These are phyloP conservation scores for Kitagawia praeruptora DNA, from an alignment of 129 eudicot species.

Conservation along the genomic window DNA sequence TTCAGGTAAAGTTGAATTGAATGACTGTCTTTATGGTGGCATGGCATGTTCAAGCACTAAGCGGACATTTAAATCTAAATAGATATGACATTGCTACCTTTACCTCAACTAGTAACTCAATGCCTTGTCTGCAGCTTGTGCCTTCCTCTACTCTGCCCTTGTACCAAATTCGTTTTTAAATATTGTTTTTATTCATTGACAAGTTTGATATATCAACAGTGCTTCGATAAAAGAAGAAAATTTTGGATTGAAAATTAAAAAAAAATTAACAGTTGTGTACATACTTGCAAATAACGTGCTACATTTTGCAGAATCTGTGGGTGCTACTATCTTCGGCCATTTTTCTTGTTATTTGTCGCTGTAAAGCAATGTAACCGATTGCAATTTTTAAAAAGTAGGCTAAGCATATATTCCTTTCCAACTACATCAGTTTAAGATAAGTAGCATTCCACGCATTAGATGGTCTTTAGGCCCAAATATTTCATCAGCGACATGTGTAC, in stretches of 20 bases:
- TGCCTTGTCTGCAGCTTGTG: not conserved
- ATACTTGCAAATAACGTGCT: not conserved
- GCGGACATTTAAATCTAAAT: not conserved
- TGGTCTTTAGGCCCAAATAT: not conserved
- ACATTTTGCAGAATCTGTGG: not conserved
- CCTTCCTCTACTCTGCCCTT: not conserved
- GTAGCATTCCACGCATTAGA: not conserved
- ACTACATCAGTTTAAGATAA: no score
- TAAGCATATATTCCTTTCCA: no score
- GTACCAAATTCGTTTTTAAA: not conserved
- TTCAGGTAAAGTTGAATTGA: conserved; percentile 43
- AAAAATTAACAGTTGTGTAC: not conserved
- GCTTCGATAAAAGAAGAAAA: not conserved
- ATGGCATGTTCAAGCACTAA: not conserved
- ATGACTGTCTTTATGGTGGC: not conserved
- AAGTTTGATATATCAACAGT: not conserved
- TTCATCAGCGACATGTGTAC: no score
- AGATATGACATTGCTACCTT: not conserved
- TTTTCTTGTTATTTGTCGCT: not conserved
- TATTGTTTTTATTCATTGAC: not conserved
- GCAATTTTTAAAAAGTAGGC: no score
- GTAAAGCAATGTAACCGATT: no score
- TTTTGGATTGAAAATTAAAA: not conserved
- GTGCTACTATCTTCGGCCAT: not conserved
- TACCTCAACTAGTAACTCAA: not conserved